Percentiles rank a stretch among this genome's conserved stretches.
phyloP scores from a whole-genome alignment of 441 rosid species.

The Populus hybrid region DNA sequence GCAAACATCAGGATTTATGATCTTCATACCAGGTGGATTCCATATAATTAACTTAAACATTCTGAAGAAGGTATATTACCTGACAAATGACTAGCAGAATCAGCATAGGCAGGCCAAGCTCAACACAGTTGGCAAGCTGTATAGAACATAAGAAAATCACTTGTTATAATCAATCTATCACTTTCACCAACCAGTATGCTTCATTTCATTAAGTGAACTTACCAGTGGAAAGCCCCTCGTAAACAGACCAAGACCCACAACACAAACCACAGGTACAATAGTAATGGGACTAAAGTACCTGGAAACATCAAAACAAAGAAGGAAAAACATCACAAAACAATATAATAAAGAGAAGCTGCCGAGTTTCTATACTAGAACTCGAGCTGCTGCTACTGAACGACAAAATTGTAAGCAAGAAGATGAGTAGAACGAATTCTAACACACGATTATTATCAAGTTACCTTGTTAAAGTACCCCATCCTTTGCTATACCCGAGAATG shows the following conservation, averaged over 20 bases:
- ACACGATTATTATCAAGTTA: constrained; percentile 17
- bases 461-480: constrained; percentile 80
- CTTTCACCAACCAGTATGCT: not conserved
- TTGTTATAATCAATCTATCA: not conserved
- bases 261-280: constrained; percentile 66
- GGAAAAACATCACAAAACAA: not conserved
- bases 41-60: not conserved
- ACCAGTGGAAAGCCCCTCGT: constrained; percentile 87
- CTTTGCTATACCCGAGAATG: constrained; percentile 62
- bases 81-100: constrained; percentile 63
- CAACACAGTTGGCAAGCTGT: constrained; percentile 90
- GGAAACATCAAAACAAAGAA: constrained; percentile 19
- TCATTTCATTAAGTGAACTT: constrained; percentile 21
- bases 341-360: not conserved
- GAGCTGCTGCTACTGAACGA: not conserved
- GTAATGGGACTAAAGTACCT: constrained; percentile 73
- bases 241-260: constrained; percentile 81
- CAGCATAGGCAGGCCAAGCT: constrained; percentile 94
- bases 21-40: not conserved
- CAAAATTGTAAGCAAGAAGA: not conserved
- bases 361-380: constrained; percentile 3
- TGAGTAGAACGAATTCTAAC: not conserved
- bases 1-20: constrained; percentile 17
- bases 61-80: constrained; percentile 33
- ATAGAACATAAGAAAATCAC: not conserved